These are phyloP conservation scores for sweet orange (Citrus sinensis) DNA, from an alignment of 345 rosid genomes.

Conservation along the genomic window DNA sequence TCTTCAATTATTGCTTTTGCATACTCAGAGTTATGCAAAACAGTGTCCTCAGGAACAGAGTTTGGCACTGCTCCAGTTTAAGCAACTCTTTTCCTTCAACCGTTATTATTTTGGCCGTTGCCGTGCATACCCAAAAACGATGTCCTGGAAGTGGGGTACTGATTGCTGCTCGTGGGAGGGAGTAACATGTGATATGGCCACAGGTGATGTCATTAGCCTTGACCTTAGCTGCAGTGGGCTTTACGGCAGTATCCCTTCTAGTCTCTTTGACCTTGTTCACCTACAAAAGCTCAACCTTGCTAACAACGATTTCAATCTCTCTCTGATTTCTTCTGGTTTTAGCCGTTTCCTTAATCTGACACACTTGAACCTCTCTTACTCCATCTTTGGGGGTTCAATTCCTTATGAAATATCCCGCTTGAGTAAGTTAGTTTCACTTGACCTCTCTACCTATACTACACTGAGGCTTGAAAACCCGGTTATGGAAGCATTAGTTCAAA, in stretches of 20 bases:
- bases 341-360: not conserved
- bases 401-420: not conserved
- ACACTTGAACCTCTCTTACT: not conserved
- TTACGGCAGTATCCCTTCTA: not conserved
- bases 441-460: not conserved
- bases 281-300: not conserved
- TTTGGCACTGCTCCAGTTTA: constrained; percentile 4
- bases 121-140: not conserved
- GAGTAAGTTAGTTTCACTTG: not conserved
- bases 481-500: no score
- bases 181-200: not conserved
- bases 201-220: not conserved
- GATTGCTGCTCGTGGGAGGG: not conserved
- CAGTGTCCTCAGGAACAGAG: not conserved
- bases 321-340: not conserved
- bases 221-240: not conserved
- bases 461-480: no score
- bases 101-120: not conserved
- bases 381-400: not conserved
- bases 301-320: not conserved
- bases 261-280: not conserved
- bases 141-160: not conserved
- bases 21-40: not conserved
- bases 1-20: not conserved
- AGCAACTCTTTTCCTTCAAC: not conserved